These are phyloP conservation scores for Phytophthora pinifolia DNA, from an alignment of 352 stramenopile genomes.

Conservation along the genomic window DNA sequence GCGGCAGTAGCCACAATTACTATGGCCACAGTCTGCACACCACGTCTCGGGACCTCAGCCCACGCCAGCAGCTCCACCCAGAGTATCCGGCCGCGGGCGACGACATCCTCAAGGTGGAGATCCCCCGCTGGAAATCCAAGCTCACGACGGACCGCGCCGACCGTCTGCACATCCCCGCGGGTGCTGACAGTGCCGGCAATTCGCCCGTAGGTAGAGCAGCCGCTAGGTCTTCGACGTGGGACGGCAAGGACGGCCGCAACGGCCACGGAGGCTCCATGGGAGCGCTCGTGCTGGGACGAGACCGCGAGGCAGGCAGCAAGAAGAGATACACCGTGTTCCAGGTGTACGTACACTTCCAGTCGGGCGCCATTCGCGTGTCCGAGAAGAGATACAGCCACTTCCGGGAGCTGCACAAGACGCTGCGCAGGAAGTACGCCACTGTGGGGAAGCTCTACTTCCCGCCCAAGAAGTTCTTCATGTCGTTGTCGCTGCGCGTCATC, in stretches of 20 bases:
- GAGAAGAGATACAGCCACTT: constrained; percentile 88
- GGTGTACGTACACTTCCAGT: constrained; percentile 78
- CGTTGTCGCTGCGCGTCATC: constrained; percentile 85
- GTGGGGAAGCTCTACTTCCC: constrained; percentile 85
- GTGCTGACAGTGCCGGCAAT: constrained; percentile 34
- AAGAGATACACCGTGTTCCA: constrained; percentile 84
- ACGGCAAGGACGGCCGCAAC: constrained; percentile 43
- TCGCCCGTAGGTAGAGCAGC: constrained; percentile 27
- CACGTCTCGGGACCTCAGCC: constrained; percentile 30
- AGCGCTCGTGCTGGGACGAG: constrained; percentile 27
- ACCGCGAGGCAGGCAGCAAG: constrained; percentile 29
- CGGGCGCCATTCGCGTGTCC: constrained; percentile 50
- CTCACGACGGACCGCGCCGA: constrained; percentile 56
- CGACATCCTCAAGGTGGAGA: constrained; percentile 75
- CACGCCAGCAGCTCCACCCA: constrained; percentile 32
- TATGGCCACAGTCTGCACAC: constrained; percentile 17
- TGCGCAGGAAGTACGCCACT: constrained; percentile 76
- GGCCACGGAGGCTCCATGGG: constrained; percentile 42
- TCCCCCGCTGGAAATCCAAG: constrained; percentile 61
- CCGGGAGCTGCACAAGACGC: constrained; percentile 77
- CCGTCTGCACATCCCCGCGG: constrained; percentile 28
- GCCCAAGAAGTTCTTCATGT: constrained; percentile 88
- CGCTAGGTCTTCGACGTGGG: constrained; percentile 48
- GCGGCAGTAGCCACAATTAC: constrained; percentile 19
- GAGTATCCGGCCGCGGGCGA: constrained; percentile 44